Base-by-base conservation (phyloP, 768 basidiomycete species). In the Naganishia randhawae region DNA sequence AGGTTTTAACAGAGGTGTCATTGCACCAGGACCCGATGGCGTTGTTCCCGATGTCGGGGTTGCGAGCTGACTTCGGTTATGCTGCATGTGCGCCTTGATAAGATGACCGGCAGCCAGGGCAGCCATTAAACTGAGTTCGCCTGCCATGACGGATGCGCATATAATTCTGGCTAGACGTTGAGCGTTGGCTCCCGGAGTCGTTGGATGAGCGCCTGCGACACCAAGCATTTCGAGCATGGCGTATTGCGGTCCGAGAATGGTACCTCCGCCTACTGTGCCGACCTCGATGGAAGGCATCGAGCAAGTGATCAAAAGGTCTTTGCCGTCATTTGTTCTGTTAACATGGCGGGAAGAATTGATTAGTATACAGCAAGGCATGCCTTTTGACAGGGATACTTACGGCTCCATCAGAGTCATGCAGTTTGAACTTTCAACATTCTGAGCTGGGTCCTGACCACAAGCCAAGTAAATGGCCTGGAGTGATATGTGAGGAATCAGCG, bases 241-340 rank as follows among this genome's bases (percentile, higher is more conserved):
- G 52, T 86, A 85, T 79, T 99, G 96, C 0, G 96, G 95, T 8
- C 84, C 86, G 55, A 99, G 88, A 39, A 95, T 85, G 22, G 95
- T 97, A 37, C 96, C 96, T 42, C 96, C 96, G 41, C 95, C 96
- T 63, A 99, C 88, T 48, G 96, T 98, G 45, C 96, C 96, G 31
- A 98, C 95, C 81, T 99, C 96, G 78, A 99, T 92, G 33, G 89
- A 96, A n/a, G 95, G 96, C 96, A 99, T 98, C 9, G 92, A 87
- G 63, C 94, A 84, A 0, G 94, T 93, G 83, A 98, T 87, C 64
- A 98, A 85, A 1, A 98, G 84, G 77, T 98, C 96, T 73, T 91
- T 83, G 62, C 90, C 92, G 71, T 88, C 85, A 80, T 98, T 96
- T 22, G 85, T 88, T 68, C 91, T 94, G 73, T 33, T 33, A 37